A percentile compares a stretch with the other conserved stretches of the same genome.
phyloP scores from a whole-genome alignment of 768 basidiomycete genomes.

The Tylopilus plumbeoviolaceoides region DNA sequence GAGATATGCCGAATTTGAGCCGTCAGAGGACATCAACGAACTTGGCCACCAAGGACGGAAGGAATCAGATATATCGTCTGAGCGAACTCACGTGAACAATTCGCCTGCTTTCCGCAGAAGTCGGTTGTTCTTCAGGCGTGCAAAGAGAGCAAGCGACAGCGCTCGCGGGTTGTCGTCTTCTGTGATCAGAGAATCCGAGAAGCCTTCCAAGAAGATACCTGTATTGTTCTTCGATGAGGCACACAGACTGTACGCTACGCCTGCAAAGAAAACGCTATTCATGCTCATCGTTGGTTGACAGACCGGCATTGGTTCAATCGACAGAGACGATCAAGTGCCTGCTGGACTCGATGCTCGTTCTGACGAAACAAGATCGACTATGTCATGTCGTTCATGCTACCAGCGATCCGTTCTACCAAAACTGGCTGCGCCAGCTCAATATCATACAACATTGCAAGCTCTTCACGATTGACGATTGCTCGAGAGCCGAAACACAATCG shows the following conservation, averaged over 20 bases:
- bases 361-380: conserved; percentile 84
- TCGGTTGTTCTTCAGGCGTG: conserved; percentile 28
- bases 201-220: conserved; percentile 61
- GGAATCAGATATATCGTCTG: conserved; percentile 35
- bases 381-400: conserved; percentile 82
- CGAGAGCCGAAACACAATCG: conserved; percentile 61
- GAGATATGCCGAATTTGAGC: conserved; percentile 69
- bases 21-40: conserved; percentile 30
- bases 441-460: conserved; percentile 86
- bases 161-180: conserved; percentile 32
- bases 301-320: conserved; percentile 72
- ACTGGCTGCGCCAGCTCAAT: conserved; percentile 75
- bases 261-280: neutral
- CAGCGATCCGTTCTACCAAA: conserved; percentile 82
- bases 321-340: conserved; percentile 80
- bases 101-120: conserved; percentile 26
- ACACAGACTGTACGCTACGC: conserved; percentile 61
- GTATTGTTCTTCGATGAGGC: conserved; percentile 86
- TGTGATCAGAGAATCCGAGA: conserved; percentile 31
- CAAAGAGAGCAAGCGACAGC: conserved; percentile 23
- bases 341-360: conserved; percentile 79
- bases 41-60: conserved; percentile 24
- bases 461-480: conserved; percentile 76
- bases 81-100: conserved; percentile 40
- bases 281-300: conserved; percentile 27